Percentiles rank a stretch among this genome's conserved stretches.
Evolutionary conservation across 2,329 filamentous ascomycete genomes (phyloP).

Genomic region (Trichoderma cornu-damae): DNA sequence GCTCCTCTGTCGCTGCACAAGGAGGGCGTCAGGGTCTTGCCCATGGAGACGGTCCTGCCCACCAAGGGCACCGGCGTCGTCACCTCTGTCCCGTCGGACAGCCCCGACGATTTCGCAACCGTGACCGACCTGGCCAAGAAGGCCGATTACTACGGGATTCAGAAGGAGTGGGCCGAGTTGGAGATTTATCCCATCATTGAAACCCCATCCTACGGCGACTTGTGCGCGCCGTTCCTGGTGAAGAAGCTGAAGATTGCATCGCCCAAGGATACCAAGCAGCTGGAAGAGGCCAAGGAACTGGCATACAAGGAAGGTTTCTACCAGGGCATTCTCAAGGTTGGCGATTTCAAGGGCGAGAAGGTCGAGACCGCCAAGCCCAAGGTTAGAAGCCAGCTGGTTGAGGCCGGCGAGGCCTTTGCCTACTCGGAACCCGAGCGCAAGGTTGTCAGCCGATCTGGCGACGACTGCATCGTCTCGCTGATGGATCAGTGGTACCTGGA

Average conservation of each 20-base stretch:
- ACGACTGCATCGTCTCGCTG: constrained; percentile 88
- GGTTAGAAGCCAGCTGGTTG: constrained; percentile 71
- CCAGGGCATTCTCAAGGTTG: constrained; percentile 82
- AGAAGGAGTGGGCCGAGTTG: constrained; percentile 92
- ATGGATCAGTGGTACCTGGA: constrained; percentile 98
- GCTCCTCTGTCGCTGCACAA: constrained; percentile 85
- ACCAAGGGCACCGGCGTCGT: constrained; percentile 97
- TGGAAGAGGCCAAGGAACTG: constrained; percentile 89
- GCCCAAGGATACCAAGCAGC: constrained; percentile 83
- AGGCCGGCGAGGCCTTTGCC: constrained; percentile 73
- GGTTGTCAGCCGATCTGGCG: constrained; percentile 82
- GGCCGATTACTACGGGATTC: constrained; percentile 89
- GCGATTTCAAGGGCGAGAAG: constrained; percentile 80
- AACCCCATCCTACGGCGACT: constrained; percentile 80
- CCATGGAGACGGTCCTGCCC: constrained; percentile 89
- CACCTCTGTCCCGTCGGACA: constrained; percentile 91
- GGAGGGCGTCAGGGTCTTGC: constrained; percentile 78
- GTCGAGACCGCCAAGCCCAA: constrained; percentile 85
- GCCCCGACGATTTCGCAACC: constrained; percentile 87
- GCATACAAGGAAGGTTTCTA: constrained; percentile 98
- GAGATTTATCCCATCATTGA: constrained; percentile 86
- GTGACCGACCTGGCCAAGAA: constrained; percentile 87
- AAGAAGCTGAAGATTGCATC: constrained; percentile 95
- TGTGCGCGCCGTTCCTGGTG: constrained; percentile 76
- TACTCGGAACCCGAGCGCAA: constrained; percentile 91